Evolutionary conservation across 306 rosid species (phyloP), one percentile per base, ranked within the genome.

Genomic region (Prinsepia uniflora): DNA sequence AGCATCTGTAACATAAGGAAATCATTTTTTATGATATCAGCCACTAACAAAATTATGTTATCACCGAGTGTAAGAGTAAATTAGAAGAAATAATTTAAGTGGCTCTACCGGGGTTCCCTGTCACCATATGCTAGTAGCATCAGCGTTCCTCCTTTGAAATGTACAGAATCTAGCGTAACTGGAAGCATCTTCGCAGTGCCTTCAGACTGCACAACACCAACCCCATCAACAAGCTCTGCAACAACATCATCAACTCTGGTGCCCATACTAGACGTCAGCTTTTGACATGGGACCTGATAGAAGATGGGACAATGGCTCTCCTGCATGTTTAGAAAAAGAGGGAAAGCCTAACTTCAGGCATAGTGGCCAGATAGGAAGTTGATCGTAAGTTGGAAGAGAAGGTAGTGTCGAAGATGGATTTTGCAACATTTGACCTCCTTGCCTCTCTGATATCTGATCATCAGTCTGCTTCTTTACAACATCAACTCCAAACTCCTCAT

Each of bases 121-220:
- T 90, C 97, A 41, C 97, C 97, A 46, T 89, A 94, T 74, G 97
- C 86, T 72, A 94, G 90, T 65, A 94, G 84, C 97, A 94, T 88
- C 74, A 94, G 76, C 0, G 92, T 84, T 63, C 90, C 98, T 48
- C 87, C 92, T 77, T 86, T 94, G 83, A 90, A 87, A 77, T 80
- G 84, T 72, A 94, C 90, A 81, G 97, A 86, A 83, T 94, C 98
- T 58, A 94, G 74, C 22, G 86, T 80, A 40, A 94, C 81, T 39
- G 96, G 97, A 84, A 88, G 78, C 76, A 73, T 72, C 74, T 72
- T 83, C 56, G 70, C 75, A 70, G 75, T 64, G 48, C 87, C 89
- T 77, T 84, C 88, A 73, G 80, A 63, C 74, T 82, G 89, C 72
- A 34, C 76, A 71, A 72, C 63, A 85, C 77, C 79, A 36, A 66